Conservation (phyloP, 768 basidiomycete genomes). For the Hericium rajendrae region DNA sequence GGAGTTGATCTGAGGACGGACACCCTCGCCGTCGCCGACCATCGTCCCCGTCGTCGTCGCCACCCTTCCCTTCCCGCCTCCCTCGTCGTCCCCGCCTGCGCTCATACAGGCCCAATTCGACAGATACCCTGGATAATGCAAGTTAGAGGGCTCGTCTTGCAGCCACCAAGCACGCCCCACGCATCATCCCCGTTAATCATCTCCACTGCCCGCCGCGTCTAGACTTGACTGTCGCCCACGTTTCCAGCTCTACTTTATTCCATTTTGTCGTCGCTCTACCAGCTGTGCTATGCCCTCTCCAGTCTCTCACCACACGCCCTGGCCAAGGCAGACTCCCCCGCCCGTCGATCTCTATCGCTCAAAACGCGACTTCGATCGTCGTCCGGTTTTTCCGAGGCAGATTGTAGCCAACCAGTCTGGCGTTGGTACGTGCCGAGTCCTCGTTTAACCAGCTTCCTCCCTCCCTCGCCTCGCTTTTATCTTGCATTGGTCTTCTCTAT, state of each 20-base stretch:
- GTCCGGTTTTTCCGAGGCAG: slow-evolving; percentile 8
- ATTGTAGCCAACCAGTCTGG: slow-evolving; percentile 11
- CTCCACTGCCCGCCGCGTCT: slow-evolving; percentile 10
- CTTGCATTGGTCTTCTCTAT: background rate
- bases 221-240: slow-evolving; percentile 15
- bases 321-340: slow-evolving; percentile 35
- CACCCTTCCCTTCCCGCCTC: slow-evolving; percentile 14
- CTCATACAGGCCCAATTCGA: slow-evolving; percentile 14
- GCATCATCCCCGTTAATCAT: slow-evolving; percentile 9
- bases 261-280: slow-evolving; percentile 13
- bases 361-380: slow-evolving; percentile 23
- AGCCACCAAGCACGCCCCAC: slow-evolving; percentile 8
- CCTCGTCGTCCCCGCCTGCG: slow-evolving; percentile 19
- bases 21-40: background rate
- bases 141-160: slow-evolving; percentile 12
- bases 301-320: slow-evolving; percentile 26
- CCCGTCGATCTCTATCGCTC: slow-evolving; percentile 18
- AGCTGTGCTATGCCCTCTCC: slow-evolving; percentile 26
- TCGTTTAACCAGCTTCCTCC: background rate
- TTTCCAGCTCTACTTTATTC: slow-evolving; percentile 14
- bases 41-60: background rate
- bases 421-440: slow-evolving; percentile 8
- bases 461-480: background rate
- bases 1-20: background rate
- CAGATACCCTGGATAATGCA: slow-evolving; percentile 22